Evolutionary conservation across 192 early-diverging fungal genomes (phyloP), one percentile per base, ranked within the genome.

Genomic region (Coemansia sp.): DNA sequence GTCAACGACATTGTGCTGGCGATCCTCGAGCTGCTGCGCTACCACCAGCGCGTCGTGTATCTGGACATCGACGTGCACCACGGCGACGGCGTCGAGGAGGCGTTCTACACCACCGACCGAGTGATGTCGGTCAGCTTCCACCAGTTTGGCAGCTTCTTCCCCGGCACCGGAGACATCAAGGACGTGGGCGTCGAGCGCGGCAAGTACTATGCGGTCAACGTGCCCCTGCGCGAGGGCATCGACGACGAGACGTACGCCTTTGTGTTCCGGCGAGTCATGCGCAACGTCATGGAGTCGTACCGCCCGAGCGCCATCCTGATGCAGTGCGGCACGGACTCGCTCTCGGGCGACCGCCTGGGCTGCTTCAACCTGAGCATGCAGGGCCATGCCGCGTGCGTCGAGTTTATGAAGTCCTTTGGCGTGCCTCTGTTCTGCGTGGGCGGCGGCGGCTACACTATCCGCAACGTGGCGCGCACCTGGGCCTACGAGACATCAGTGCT

Each of bases 11-110:
- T 95, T 72, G 95, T 95, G 9, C 70, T 97, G 42, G 88, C 80
- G 4, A 94, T 97, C 27, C 57, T 95, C 50, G 92, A 98, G 50
- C 64, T 98, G 46, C 64, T 97, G 67, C 73, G 86, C 39, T 85
- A 83, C 61, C 85, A 92, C 56, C 88, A 90, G 46, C 84, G 93
- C 7, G 91, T 98, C 2, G 75, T 98, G 9, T 98, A 98, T 63
- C 88, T 94, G 46, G 95, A 98, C 64, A 95, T 95, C 58, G 95
- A 98, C 60, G 92, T 95, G n/a, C 95, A 98, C 58, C 95, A 98
- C 64, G 95, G 95, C 26, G 95, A 98, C 59, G 95, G 95, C 34
- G 96, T 99, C 23, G 93, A 97, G 58, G 93, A 95, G 61, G 96
- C 96, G 7, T 99, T 99, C 55, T 99, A 95, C 56, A 87, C 88